phyloP scores from a whole-genome alignment of 352 stramenopile genomes.

The Pythium vanterpoolii region DNA sequence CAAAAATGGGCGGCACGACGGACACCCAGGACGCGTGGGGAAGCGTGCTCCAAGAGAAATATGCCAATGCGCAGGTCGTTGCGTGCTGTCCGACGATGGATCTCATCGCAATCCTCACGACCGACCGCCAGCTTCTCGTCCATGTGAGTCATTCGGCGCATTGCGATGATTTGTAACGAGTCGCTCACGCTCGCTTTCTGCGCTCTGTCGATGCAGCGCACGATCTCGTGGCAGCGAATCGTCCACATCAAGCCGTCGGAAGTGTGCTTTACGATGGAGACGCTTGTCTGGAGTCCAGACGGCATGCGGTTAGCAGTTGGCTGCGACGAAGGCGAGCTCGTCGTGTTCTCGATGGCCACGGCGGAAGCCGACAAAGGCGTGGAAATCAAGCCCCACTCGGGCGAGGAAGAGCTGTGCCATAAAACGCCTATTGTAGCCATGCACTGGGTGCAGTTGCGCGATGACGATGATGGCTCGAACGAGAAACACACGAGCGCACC shows the following conservation, averaged over 20 bases:
- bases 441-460: constrained; percentile 35
- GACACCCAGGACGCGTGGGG: constrained; percentile 30
- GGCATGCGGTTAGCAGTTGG: constrained; percentile 63
- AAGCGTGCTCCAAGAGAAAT: constrained; percentile 72
- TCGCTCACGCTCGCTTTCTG: background rate
- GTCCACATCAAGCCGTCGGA: constrained; percentile 67
- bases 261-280: constrained; percentile 47
- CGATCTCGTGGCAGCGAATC: constrained; percentile 72
- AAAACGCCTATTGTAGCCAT: constrained; percentile 46
- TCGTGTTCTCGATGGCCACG: constrained; percentile 65
- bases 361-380: constrained; percentile 19
- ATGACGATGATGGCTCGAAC: background rate
- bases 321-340: constrained; percentile 62
- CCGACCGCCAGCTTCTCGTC: constrained; percentile 65
- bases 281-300: constrained; percentile 62
- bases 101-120: constrained; percentile 63
- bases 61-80: constrained; percentile 42
- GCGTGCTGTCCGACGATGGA: constrained; percentile 78
- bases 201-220: constrained; percentile 35
- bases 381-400: constrained; percentile 20
- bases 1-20: background rate
- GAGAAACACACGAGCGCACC: background rate
- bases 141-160: constrained; percentile 41
- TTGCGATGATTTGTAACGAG: background rate
- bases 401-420: constrained; percentile 34